Conservation (phyloP, 768 basidiomycete genomes). For the Serendipita sp. region DNA sequence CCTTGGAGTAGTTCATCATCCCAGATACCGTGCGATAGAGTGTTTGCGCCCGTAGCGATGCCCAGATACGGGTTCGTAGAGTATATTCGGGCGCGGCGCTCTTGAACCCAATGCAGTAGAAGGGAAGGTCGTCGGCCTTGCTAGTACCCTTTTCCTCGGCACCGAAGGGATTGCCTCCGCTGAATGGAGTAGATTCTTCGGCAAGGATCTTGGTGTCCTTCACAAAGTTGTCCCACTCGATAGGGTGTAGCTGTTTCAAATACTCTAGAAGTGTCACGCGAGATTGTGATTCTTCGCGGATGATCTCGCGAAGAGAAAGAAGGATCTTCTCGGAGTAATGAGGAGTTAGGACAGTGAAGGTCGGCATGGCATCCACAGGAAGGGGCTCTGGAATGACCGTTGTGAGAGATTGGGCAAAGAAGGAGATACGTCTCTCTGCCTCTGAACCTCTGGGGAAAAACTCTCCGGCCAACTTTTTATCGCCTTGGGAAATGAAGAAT, state of each 20-base stretch:
- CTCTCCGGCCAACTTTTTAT: slow-evolving; percentile 66
- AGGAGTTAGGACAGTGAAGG: slow-evolving; percentile 94
- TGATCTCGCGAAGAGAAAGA: slow-evolving; percentile 91
- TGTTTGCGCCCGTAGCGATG: slow-evolving; percentile 94
- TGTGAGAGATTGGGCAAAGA: slow-evolving; percentile 95
- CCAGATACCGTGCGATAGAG: slow-evolving; percentile 97
- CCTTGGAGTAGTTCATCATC: slow-evolving; percentile 99
- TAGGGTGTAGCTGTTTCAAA: slow-evolving; percentile 90
- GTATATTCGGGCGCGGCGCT: slow-evolving; percentile 97
- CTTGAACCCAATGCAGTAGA: slow-evolving; percentile 98
- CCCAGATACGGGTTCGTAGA: slow-evolving; percentile 97
- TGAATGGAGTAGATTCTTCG: slow-evolving; percentile 81
- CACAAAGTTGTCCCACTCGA: slow-evolving; percentile 99
- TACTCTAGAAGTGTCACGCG: slow-evolving; percentile 96
- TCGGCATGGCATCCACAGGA: slow-evolving; percentile 98
- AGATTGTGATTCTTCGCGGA: slow-evolving; percentile 94
- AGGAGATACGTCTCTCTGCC: slow-evolving; percentile 93
- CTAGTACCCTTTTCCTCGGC: slow-evolving; percentile 70
- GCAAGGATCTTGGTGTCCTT: slow-evolving; percentile 99
- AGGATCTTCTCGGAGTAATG: slow-evolving; percentile 99
- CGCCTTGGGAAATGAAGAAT: slow-evolving; percentile 93
- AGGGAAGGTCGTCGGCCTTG: slow-evolving; percentile 84
- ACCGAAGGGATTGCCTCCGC: slow-evolving; percentile 54
- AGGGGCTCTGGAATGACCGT: slow-evolving; percentile 86
- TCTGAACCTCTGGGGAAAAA: slow-evolving; percentile 94